A percentile compares a stretch with the other conserved stretches of the same genome.
Evolutionary conservation across 2,329 filamentous ascomycete genomes (phyloP).

Genomic region (Falciphora oryzae): DNA sequence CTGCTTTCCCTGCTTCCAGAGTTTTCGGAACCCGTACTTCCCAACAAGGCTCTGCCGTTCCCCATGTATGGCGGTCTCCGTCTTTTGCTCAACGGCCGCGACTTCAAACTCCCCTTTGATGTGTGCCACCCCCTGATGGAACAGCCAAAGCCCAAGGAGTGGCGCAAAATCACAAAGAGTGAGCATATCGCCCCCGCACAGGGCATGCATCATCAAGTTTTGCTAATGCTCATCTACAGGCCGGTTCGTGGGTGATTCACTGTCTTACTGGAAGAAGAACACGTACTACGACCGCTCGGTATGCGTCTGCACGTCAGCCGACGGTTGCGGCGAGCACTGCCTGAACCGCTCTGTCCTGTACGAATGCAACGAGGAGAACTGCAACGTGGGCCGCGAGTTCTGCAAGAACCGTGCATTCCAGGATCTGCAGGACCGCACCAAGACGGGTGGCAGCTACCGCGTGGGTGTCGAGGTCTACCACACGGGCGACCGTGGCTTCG

Average conservation of each 20-base stretch:
- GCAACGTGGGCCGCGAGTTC: slow-evolving; percentile 63
- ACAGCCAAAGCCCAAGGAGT: slow-evolving; percentile 88
- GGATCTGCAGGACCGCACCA: slow-evolving; percentile 66
- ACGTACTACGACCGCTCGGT: slow-evolving; percentile 67
- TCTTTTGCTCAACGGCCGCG: slow-evolving; percentile 63
- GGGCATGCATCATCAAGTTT: background rate
- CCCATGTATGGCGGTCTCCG: slow-evolving; percentile 75
- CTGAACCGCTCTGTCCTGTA: slow-evolving; percentile 97
- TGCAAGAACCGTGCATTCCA: slow-evolving; percentile 90
- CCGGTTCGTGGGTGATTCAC: slow-evolving; percentile 82
- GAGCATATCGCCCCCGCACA: slow-evolving; percentile 29
- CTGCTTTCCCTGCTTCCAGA: slow-evolving; percentile 41
- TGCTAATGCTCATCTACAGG: slow-evolving; percentile 44
- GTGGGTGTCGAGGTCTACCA: slow-evolving; percentile 94
- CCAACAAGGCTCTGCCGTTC: slow-evolving; percentile 59
- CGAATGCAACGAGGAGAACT: slow-evolving; percentile 89
- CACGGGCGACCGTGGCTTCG: slow-evolving; percentile 81
- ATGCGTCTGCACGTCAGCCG: slow-evolving; percentile 71
- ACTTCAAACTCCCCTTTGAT: slow-evolving; percentile 87
- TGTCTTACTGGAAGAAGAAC: slow-evolving; percentile 72
- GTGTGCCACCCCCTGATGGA: slow-evolving; percentile 84
- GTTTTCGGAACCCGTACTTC: slow-evolving; percentile 37
- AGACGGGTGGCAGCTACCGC: slow-evolving; percentile 77
- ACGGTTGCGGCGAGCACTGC: slow-evolving; percentile 82
- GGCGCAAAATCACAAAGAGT: slow-evolving; percentile 90